Evolutionary conservation across 306 rosid species (phyloP), one percentile per base, ranked within the genome.

Genomic region (Comarum palustre): DNA sequence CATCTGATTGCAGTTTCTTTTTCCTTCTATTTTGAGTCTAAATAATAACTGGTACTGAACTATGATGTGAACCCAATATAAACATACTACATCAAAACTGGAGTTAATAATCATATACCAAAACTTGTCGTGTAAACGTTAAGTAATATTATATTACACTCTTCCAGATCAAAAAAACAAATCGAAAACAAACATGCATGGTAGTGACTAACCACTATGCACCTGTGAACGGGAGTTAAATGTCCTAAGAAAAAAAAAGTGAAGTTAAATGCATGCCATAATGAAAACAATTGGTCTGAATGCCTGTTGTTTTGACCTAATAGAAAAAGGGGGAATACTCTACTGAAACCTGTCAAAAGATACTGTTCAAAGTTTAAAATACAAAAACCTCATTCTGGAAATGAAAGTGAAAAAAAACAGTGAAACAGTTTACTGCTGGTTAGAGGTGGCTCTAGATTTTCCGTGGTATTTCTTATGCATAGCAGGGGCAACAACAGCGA

Each of bases 401-500:
- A 54, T 15, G 74, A 72, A 72, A 34, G 61, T 41, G 68, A 39
- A 29, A 17, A 41, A 7, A 16, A 27, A 29, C 11, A 6, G 16
- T 66, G 47, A 39, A 71, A 34, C 31, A 71, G 78, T 73, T 80
- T 84, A 91, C 82, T 46, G 16, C 57, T 72, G 25, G 57, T 64
- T 69, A 25, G 67, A 31, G 41, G 17, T 34, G 22, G 59, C 14
- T 29, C 86, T 78, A 60, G 79, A 62, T 87, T 61, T 80, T 43
- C 76, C 19, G 48, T 76, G 79, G 60, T 78, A 75, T 87, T 82
- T 94, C 86, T 29, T 86, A 29, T 88, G 80, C 89, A 84, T 86
- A 58, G 85, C 88, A 51, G 97, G 98, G 66, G 81, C 74, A 79
- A 93, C 83, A 75, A 86, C 80, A 32, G 92, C 78, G 84, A 95